These are phyloP conservation scores for Phylloporus arenicola DNA, from an alignment of 768 basidiomycete species.

Conservation along the genomic window DNA sequence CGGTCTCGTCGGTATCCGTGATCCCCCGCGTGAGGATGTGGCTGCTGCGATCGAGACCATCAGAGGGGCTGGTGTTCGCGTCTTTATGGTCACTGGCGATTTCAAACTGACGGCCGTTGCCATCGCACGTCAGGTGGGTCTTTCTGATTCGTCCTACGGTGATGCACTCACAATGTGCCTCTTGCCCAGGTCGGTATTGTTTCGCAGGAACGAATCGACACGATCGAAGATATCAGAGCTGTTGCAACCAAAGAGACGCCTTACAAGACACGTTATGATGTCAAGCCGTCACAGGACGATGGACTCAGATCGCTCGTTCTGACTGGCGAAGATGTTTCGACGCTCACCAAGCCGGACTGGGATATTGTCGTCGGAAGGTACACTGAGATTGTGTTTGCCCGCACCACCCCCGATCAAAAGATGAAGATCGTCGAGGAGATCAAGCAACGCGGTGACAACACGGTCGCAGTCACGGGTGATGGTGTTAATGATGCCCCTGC, in stretches of 20 bases:
- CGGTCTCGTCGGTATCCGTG: conserved; percentile 50
- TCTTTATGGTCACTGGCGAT: conserved; percentile 57
- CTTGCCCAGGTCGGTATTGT: conserved; percentile 38
- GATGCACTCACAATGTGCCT: background rate
- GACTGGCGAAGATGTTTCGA: conserved; percentile 41
- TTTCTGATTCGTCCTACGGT: background rate
- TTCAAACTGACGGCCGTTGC: conserved; percentile 49
- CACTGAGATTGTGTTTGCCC: conserved; percentile 47
- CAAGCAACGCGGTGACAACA: conserved; percentile 41
- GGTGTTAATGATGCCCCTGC: conserved; percentile 52
- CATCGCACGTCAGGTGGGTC: conserved; percentile 42
- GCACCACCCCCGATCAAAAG: conserved; percentile 55
- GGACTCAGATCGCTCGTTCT: conserved; percentile 37
- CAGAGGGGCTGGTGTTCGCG: conserved; percentile 46
- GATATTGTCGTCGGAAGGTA: conserved; percentile 34
- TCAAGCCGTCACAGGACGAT: conserved; percentile 37
- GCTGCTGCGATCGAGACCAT: conserved; percentile 42
- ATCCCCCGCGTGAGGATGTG: conserved; percentile 53
- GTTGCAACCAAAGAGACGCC: conserved; percentile 11
- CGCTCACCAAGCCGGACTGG: conserved; percentile 36
- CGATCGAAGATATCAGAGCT: conserved; percentile 21
- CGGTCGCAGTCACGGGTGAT: conserved; percentile 53
- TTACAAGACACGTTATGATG: conserved; percentile 13
- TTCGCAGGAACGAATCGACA: conserved; percentile 36
- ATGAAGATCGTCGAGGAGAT: conserved; percentile 52